Base-by-base conservation (phyloP, 2,329 filamentous ascomycete species). In the Fusarium pseudocircinatum region DNA sequence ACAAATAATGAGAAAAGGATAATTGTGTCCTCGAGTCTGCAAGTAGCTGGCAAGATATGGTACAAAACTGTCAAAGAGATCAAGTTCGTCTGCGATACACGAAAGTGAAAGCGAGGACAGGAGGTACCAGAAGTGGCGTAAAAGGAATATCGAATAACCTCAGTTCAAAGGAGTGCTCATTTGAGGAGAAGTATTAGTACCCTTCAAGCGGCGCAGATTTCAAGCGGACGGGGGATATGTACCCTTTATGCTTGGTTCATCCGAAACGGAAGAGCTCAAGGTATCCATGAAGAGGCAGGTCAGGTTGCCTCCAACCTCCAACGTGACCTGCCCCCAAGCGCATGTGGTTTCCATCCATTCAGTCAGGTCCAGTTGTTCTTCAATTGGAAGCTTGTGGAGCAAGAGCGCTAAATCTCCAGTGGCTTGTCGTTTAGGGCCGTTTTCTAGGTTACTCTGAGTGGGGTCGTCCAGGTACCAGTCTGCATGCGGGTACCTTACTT, bases 241-340 rank as follows among this genome's bases (percentile, higher is more conserved):
- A 69, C 62, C 67, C 60, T 78, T 76, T 77, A 75, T 77, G 75
- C 69, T 75, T 70, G 65, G 32, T 50, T 67, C 56, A 54, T 60
- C 74, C 66, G 62, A 73, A 69, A 62, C 56, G 50, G 47, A 47
- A 63, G 63, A 61, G 62, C 42, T 61, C 67, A 61, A 71, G 58
- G 69, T 63, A 60, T 63, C 53, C 60, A 37, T 42, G 63, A 40
- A 62, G 26, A 57, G 39, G 54, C 54, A 63, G 63, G 65, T 67
- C 54, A 74, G 70, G 70, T 65, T 74, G 68, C 67, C 73, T 72
- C 70, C 67, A 72, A 65, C 67, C 73, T 74, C 72, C 73, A 76
- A 67, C 71, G 73, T 75, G 73, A 75, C 73, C 71, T 68, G 30
- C 54, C 64, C 65, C 71, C 43, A 28, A 58, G 40, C 36, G 40